Base-by-base conservation (phyloP, 1,284 basidiomycete species). In the Phellinidium pouzarii region DNA sequence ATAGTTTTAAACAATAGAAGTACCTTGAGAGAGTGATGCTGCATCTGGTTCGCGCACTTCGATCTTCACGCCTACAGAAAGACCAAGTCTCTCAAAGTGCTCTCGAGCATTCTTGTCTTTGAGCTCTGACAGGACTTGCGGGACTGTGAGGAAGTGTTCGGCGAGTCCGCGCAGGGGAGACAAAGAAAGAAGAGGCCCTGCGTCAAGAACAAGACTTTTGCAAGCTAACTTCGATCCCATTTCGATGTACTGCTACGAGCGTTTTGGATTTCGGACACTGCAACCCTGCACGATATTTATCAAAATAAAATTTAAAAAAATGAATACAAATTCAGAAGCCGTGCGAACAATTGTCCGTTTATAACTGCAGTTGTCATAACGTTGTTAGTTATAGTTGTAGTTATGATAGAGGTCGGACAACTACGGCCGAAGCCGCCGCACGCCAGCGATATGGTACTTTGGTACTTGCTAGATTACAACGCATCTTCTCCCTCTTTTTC, bases 61-160 rank as follows among this genome's bases (percentile, higher is more conserved):
- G 50, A 93, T 77, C 43, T 83, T 80, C 42, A 93, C 85, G 12
- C 90, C 91, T 38, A 82, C 79, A 50, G 82, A 76, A 58, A 91
- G 66, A 9, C 78, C 84, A 11, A 91, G 76, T 58, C 77, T 78
- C 66, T 90, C 82, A 66, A 91, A 91, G 66, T 92, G 88, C 64
- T 94, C 85, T 59, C 91, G 71, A 1, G 91, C 91, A 29, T 83
- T 82, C 64, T 80, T 83, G 70, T 96, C 93, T 66, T 91, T 85
- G 61, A 97, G 72, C 68, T 97, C 94, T 3, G 82, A 78, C 29
- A 97, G 74, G 8, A 97, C 93, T 65, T 92, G 87, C 1, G 91
- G 92, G 2, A 91, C 89, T 5, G 92, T 94, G 57, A 90, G 72
- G 67, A 88, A 96, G 27, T 78, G 79, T 59, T 84, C 76, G 12